phyloP scores from a whole-genome alignment of 805 yeast species.

The Jamesozyma spencerorum region DNA sequence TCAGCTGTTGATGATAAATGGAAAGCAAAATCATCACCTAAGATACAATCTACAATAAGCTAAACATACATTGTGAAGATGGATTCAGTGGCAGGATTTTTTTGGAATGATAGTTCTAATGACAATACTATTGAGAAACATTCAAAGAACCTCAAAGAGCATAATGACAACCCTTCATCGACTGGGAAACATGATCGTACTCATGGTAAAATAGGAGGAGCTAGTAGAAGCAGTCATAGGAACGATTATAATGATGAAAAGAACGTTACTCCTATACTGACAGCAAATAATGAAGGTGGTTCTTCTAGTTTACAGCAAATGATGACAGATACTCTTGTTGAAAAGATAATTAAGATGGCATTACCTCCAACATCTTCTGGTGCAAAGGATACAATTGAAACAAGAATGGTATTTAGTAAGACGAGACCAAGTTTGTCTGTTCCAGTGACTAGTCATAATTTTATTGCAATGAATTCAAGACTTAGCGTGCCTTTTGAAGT shows the following conservation, averaged over 20 bases:
- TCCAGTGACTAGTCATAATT: constrained; percentile 58
- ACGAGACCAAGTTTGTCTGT: constrained; percentile 62
- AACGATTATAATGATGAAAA: neutral
- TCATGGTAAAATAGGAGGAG: too few relatives aligned
- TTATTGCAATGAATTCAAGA: constrained; percentile 53
- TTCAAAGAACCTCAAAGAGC: neutral
- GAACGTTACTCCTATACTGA: neutral
- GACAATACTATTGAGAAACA: neutral
- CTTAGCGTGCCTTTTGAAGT: constrained; percentile 51
- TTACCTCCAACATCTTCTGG: constrained; percentile 52
- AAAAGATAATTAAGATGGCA: constrained; percentile 60
- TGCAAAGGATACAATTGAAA: constrained; percentile 37
- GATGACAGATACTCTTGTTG: constrained; percentile 63
- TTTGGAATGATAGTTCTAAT: constrained; percentile 5
- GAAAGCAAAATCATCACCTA: too few relatives aligned
- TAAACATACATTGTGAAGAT: neutral
- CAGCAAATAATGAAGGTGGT: neutral
- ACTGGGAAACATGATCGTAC: too few relatives aligned
- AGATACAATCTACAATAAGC: too few relatives aligned
- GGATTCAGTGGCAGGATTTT: constrained; percentile 13
- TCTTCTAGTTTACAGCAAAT: constrained; percentile 25
- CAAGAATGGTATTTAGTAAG: constrained; percentile 51
- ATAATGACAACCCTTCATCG: too few relatives aligned
- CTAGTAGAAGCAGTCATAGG: too few relatives aligned
- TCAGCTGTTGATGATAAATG: too few relatives aligned